Evolutionary conservation across 768 basidiomycete species (phyloP).

Genomic region (Aureoboletus auriporus): DNA sequence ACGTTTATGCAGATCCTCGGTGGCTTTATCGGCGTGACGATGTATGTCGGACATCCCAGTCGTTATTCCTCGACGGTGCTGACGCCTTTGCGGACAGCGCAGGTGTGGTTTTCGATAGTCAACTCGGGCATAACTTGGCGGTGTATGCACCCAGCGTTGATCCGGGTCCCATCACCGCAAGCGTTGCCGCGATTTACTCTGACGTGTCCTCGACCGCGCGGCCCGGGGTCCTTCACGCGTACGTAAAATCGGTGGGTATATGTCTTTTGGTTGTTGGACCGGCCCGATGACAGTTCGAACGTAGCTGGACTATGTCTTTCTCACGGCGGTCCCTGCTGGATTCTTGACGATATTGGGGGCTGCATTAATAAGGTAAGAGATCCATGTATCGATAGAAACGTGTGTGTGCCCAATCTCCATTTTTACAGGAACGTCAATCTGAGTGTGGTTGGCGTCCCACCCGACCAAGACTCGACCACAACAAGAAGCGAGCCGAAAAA

Average conservation of each 20-base stretch:
- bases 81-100: not conserved
- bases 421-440: conserved; percentile 5
- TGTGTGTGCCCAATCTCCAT: too few relatives aligned
- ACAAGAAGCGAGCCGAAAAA: not conserved
- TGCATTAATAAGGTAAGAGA: conserved; percentile 6
- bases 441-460: not conserved
- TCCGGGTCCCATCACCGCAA: conserved; percentile 3
- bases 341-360: conserved; percentile 8
- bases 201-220: conserved; percentile 1
- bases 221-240: conserved; percentile 8
- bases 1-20: conserved; percentile 12
- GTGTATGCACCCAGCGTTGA: conserved; percentile 10
- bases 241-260: conserved; percentile 8
- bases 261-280: not conserved
- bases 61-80: too few relatives aligned
- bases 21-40: conserved; percentile 7
- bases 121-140: conserved; percentile 6
- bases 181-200: conserved; percentile 9
- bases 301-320: conserved; percentile 11
- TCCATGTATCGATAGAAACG: not conserved
- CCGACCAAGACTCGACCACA: not conserved
- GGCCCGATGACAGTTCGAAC: not conserved
- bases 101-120: conserved; percentile 6
- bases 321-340: conserved; percentile 10
- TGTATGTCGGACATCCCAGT: not conserved